These are phyloP conservation scores for Dipsacomyces acuminosporus DNA, from an alignment of 371 early-diverging fungal genomes.

Conservation along the genomic window DNA sequence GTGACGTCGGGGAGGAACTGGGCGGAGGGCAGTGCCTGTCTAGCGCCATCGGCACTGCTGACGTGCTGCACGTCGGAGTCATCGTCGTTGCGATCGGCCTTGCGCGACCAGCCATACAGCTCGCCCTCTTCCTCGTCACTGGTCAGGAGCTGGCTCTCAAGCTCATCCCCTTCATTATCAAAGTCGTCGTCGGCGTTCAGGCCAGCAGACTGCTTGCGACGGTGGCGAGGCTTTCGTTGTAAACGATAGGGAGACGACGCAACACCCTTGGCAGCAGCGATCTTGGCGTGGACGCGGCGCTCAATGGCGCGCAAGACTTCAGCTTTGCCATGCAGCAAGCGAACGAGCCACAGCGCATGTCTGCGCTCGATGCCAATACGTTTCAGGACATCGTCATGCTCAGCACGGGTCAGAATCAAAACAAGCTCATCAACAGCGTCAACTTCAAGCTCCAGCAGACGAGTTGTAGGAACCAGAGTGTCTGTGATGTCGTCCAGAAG, in stretches of 20 bases:
- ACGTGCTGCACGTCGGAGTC: background rate
- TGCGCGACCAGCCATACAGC: slow-evolving; percentile 26
- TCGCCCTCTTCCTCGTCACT: slow-evolving; percentile 46
- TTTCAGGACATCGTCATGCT: slow-evolving; percentile 44
- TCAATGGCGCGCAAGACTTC: slow-evolving; percentile 37
- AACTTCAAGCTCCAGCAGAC: slow-evolving; percentile 73
- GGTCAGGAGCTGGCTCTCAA: slow-evolving; percentile 58
- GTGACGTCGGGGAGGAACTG: slow-evolving; percentile 17
- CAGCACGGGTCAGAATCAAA: slow-evolving; percentile 53
- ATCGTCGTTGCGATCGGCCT: background rate
- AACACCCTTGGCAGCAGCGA: background rate
- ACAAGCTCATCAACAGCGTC: slow-evolving; percentile 83
- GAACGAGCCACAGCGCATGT: slow-evolving; percentile 33
- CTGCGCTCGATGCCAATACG: slow-evolving; percentile 49
- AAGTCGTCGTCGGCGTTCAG: no score
- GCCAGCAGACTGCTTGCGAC: background rate
- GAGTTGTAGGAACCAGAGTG: slow-evolving; percentile 66
- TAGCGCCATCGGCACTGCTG: background rate
- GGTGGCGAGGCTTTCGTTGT: background rate
- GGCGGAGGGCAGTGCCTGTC: background rate
- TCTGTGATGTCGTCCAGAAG: slow-evolving; percentile 77
- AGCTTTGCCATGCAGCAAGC: slow-evolving; percentile 39
- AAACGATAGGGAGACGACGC: background rate
- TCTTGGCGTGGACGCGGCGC: slow-evolving; percentile 8
- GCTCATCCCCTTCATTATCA: slow-evolving; percentile 26